phyloP scores from a whole-genome alignment of 2,329 filamentous ascomycete genomes.

The Apiospora saccharicola region DNA sequence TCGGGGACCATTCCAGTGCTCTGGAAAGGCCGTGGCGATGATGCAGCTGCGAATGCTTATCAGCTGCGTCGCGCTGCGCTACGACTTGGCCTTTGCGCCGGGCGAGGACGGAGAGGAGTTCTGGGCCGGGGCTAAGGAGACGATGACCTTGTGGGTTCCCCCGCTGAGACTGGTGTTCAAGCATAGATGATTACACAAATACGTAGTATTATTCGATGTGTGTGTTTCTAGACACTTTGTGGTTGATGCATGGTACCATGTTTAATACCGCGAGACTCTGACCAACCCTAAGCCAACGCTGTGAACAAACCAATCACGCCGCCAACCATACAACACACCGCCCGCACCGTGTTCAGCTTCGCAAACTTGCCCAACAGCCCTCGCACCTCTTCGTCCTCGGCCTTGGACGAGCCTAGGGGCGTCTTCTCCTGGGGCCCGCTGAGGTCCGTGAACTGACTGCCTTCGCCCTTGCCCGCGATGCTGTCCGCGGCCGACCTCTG shows the following conservation, averaged over 20 bases:
- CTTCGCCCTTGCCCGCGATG: slow-evolving; percentile 23
- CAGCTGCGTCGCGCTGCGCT: slow-evolving; percentile 29
- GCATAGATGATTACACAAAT: background rate
- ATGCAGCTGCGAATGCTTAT: slow-evolving; percentile 32
- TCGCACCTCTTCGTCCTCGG: slow-evolving; percentile 13
- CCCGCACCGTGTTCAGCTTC: slow-evolving; percentile 25
- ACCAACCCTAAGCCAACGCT: background rate
- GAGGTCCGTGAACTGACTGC: slow-evolving; percentile 5
- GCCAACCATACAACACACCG: slow-evolving; percentile 2
- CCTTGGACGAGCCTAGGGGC: background rate
- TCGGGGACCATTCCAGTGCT: slow-evolving; percentile 32
- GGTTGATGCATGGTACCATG: no score
- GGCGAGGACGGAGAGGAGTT: slow-evolving; percentile 35
- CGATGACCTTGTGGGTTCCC: background rate
- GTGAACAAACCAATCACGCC: slow-evolving; percentile 9
- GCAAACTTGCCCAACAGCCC: slow-evolving; percentile 16
- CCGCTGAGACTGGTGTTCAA: background rate
- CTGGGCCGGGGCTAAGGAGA: background rate
- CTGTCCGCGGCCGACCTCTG: slow-evolving; percentile 9
- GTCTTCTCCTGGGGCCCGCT: slow-evolving; percentile 19
- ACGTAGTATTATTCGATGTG: no score
- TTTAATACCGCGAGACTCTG: no score
- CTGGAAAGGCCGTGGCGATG: slow-evolving; percentile 36
- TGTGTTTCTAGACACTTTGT: no score
- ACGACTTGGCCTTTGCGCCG: slow-evolving; percentile 35